Evolutionary conservation across 2,329 filamentous ascomycete species (phyloP), one percentile per base, ranked within the genome.

Genomic region (Diaporthe ilicicola): DNA sequence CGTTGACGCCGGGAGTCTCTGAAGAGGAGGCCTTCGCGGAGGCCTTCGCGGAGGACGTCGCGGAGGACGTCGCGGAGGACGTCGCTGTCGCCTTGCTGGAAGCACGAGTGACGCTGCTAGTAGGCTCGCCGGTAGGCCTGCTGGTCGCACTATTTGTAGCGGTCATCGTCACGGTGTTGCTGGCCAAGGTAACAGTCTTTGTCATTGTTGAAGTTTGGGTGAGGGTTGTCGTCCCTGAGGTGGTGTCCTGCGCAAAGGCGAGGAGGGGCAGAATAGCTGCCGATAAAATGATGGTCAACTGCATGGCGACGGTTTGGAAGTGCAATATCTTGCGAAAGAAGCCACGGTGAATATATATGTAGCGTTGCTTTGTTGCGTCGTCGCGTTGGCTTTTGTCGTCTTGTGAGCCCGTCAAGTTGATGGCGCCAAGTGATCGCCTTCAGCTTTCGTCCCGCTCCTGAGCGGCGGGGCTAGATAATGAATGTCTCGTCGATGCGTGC

Each of bases 151-250:
- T 70, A 39, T n/a, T 15, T 6, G 50, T 19, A 19, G 70, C 53
- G 15, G 70, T 70, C 61, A 72, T 54, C 69, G 75, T 76, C 7
- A 78, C 75, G 66, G 80, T 83, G 59, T 81, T 79, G 66, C 80
- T 81, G 70, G 80, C 75, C 24, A 82, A 76, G 48, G 82, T 84
- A 76, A 85, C 76, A 42, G 85, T 82, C 76, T 82, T 78, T 55
- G 84, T 83, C 73, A 89, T 84, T 55, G 84, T 88, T 78, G 87
- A 77, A 55, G 84, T 85, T 69, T 82, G 82, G 50, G 87, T 90
- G 32, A 82, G 82, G 22, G 87, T 89, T 59, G 81, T 81, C 27
- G 84, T 86, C 22, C 84, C 82, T 53, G 84, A 83, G 29, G 76
- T 76, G 69, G 78, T 76, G 42, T 78, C 79, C 65, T 82, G 77